Evolutionary conservation across 352 stramenopile species (phyloP).

Genomic region (Pythium utonaiense): DNA sequence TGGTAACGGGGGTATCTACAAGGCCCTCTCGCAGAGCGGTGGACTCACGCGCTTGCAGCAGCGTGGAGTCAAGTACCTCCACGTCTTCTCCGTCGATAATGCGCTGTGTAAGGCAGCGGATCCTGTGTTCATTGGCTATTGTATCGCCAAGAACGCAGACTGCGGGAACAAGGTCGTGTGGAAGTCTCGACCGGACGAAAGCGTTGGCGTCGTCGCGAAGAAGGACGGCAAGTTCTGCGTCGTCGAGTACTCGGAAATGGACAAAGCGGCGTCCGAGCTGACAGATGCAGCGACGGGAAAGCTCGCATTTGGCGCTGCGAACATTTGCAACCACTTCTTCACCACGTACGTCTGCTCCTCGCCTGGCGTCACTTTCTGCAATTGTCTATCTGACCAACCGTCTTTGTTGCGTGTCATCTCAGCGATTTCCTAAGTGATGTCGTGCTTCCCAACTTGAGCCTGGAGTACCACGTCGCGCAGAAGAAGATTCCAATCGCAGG

Average conservation of each 20-base stretch:
- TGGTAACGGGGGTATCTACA: conserved; percentile 98
- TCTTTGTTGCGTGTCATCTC: not conserved
- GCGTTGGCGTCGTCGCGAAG: conserved; percentile 89
- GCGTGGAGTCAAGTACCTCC: conserved; percentile 91
- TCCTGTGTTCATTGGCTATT: conserved; percentile 96
- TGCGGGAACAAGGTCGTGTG: conserved; percentile 97
- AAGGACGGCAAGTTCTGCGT: conserved; percentile 86
- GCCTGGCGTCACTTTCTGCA: not conserved
- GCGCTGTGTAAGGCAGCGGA: conserved; percentile 94
- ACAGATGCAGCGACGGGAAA: conserved; percentile 62
- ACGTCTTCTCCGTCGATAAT: conserved; percentile 99
- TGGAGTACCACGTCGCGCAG: conserved; percentile 94
- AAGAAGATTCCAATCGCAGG: conserved; percentile 97
- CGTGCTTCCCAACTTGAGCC: conserved; percentile 71
- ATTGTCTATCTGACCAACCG: not conserved
- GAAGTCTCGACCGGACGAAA: conserved; percentile 92
- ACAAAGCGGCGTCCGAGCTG: conserved; percentile 59
- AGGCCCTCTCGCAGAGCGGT: conserved; percentile 88
- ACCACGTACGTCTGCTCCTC: conserved; percentile 28
- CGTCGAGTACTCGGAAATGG: conserved; percentile 98
- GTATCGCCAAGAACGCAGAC: conserved; percentile 90
- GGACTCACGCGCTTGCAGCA: conserved; percentile 83
- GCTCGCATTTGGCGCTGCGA: conserved; percentile 93
- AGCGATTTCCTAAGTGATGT: conserved; percentile 81
- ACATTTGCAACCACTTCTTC: conserved; percentile 98